These are phyloP conservation scores for Rutidosis leptorrhynchoides DNA, from an alignment of 129 eudicot species.

Conservation along the genomic window DNA sequence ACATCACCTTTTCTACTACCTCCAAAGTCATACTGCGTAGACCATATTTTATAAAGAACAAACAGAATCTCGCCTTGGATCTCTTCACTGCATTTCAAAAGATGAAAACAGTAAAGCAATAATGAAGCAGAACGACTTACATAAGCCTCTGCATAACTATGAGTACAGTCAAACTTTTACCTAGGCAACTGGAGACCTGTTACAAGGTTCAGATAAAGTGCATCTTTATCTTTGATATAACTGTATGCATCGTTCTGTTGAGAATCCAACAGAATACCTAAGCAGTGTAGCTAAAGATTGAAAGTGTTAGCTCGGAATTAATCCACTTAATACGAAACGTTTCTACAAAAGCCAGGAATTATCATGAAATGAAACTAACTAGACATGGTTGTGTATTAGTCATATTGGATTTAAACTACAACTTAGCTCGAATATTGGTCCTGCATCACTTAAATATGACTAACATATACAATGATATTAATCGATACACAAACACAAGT, in stretches of 20 bases:
- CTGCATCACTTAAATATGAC: not conserved
- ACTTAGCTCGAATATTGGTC: not conserved
- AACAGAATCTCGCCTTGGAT: slow-evolving; percentile 88
- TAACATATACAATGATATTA: too few relatives aligned
- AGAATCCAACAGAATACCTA: slow-evolving; percentile 77
- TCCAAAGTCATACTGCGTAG: slow-evolving; percentile 37
- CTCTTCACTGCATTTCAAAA: slow-evolving; percentile 55
- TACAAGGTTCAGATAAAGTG: slow-evolving; percentile 68
- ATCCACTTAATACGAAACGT: slow-evolving; percentile 5
- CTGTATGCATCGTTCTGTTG: slow-evolving; percentile 45
- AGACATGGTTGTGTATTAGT: not conserved
- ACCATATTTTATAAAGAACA: slow-evolving; percentile 62
- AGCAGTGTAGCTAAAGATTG: slow-evolving; percentile 73
- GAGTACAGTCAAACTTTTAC: slow-evolving; percentile 44
- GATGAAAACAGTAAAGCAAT: slow-evolving; percentile 13
- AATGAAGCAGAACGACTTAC: slow-evolving; percentile 8
- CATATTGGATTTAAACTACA: not conserved
- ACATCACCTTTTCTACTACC: slow-evolving; percentile 48
- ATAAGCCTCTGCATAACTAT: slow-evolving; percentile 9
- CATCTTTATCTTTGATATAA: slow-evolving; percentile 53
- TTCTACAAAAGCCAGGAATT: slow-evolving; percentile 7
- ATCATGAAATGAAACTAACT: slow-evolving; percentile 1
- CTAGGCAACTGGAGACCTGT: slow-evolving; percentile 89
- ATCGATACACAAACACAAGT: not conserved
- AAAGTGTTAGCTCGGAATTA: slow-evolving; percentile 21